phyloP scores from a whole-genome alignment of 2,329 filamentous ascomycete genomes.

The Fusarium chuoi region DNA sequence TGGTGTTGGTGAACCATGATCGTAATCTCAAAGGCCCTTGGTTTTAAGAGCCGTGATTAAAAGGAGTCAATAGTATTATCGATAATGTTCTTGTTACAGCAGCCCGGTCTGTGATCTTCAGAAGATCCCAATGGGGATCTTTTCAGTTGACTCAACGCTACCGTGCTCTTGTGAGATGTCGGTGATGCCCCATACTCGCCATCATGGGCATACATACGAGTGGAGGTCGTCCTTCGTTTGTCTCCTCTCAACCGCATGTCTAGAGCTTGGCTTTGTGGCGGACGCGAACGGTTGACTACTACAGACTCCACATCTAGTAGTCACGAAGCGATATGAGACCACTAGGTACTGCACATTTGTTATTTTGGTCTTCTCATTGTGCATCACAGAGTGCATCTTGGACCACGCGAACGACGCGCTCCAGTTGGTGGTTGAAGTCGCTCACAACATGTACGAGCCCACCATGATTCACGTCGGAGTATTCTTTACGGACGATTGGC shows the following conservation, averaged over 20 bases:
- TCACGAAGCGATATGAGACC: constrained; percentile 29
- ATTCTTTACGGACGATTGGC: constrained; percentile 7
- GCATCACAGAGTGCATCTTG: constrained; percentile 23
- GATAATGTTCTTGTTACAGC: constrained; percentile 16
- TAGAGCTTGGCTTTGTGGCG: constrained; percentile 35
- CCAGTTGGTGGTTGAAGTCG: constrained; percentile 34
- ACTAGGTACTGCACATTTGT: constrained; percentile 20
- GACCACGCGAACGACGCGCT: constrained; percentile 24
- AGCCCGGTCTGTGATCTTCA: constrained; percentile 14
- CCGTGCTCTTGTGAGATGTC: not conserved
- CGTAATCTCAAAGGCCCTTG: constrained; percentile 34
- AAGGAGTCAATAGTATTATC: constrained; percentile 20
- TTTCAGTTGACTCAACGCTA: not conserved
- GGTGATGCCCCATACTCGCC: constrained; percentile 6
- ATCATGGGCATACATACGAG: constrained; percentile 1
- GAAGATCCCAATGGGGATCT: constrained; percentile 29
- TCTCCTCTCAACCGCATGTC: constrained; percentile 19
- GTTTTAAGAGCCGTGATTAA: constrained; percentile 25
- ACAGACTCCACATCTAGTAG: constrained; percentile 21
- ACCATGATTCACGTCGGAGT: constrained; percentile 26
- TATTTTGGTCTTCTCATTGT: constrained; percentile 26
- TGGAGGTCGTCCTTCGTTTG: constrained; percentile 10
- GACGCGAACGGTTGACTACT: constrained; percentile 27
- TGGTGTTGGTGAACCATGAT: constrained; percentile 7
- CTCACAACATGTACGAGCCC: constrained; percentile 33